Evolutionary conservation across 139 green algal species (phyloP), one percentile per base, ranked within the genome.

Genomic region (Microglena sp.): DNA sequence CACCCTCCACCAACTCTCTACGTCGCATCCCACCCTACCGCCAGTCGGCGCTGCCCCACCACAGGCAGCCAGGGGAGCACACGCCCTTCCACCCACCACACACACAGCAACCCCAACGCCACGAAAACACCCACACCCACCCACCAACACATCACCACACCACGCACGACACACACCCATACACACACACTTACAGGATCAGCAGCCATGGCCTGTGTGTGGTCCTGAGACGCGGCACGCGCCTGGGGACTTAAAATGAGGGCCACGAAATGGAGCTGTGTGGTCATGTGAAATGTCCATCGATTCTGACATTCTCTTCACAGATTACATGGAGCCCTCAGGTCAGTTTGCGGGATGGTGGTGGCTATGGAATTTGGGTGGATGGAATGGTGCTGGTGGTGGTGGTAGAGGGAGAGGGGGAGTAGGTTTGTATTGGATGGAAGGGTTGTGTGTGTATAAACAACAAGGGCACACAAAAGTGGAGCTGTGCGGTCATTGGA

Each of bases 191-290:
- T 35, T 5, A 50, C 56, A 74, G 71, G 69, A 84, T 35, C 45
- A 74, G 57, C 31, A 69, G 57, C 68, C 74, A 1, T 97, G 87
- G 68, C 67, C n/a, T n/a, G n/a, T 97, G 18, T 99, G 92, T 90
- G 91, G 87, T 70, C 75, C 90, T 8, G 92, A 98, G 28, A 84
- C n/a, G 93, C 63, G 94, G 94, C 11, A 71, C 86, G 62, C 82
- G 94, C 21, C 68, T 97, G 0, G 94, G 94, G 22, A 98, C 86
- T n/a, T 99, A n/a, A n/a, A n/a, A 95, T 66, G 86, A 92, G 54
- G 94, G 94, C 11, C 94, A 99, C 79, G n/a, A n/a, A 96, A 97
- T 35, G 94, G 94, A 7, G 86, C 89, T 2, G 86, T 98, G 26
- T 95, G 86, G 84, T 91, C 81, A 2, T 89, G 84, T 34, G 94